These are phyloP conservation scores for Coccomyxa sp. DNA, from an alignment of 139 green algal species.

Conservation along the genomic window DNA sequence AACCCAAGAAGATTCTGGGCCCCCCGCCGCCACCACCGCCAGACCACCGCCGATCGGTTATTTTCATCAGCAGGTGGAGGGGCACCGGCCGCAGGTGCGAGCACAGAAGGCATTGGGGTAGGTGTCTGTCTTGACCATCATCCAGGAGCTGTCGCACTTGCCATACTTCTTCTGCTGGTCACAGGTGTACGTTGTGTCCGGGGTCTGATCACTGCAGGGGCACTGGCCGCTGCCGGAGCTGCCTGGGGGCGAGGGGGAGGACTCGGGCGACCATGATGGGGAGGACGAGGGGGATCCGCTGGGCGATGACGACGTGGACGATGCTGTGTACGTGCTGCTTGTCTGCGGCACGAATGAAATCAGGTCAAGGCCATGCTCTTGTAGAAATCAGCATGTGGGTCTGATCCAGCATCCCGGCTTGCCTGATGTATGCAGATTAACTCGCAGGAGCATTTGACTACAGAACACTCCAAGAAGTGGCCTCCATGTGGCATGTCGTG, in stretches of 20 bases:
- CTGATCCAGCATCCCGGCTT: neutral
- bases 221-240: neutral
- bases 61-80: neutral
- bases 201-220: conserved; percentile 4
- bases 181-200: conserved; percentile 22
- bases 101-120: conserved; percentile 6
- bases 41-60: neutral
- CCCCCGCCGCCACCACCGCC: no score
- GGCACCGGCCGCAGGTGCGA: neutral
- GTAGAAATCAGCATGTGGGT: neutral
- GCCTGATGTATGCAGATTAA: no score
- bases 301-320: neutral
- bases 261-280: neutral
- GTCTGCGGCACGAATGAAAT: neutral
- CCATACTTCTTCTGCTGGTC: conserved; percentile 38
- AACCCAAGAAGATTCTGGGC: no score
- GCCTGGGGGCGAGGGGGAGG: neutral
- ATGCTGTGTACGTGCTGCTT: neutral
- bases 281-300: neutral
- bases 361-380: neutral
- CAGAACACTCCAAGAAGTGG: no score
- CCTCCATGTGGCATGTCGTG: no score
- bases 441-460: no score
- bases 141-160: conserved; percentile 39
- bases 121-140: neutral